A percentile compares a stretch with the other conserved stretches of the same genome.
phyloP scores from a whole-genome alignment of 495 filamentous ascomycete species.

The Aspergillus wentii region DNA sequence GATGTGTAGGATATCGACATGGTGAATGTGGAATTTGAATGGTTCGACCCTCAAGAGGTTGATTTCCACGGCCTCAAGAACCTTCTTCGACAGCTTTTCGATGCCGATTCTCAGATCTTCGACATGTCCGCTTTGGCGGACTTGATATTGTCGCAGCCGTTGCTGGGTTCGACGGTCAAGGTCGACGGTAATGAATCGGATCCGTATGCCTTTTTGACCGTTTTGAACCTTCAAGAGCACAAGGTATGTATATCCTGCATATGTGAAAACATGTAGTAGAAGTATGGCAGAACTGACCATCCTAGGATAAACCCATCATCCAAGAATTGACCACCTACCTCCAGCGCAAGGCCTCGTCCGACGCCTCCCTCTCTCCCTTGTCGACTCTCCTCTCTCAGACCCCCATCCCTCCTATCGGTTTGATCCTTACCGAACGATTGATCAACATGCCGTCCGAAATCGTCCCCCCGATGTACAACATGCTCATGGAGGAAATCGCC shows the following conservation, averaged over 20 bases:
- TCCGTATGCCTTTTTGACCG: conserved; percentile 90
- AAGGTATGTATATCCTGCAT: conserved; percentile 43
- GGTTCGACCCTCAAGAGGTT: conserved; percentile 89
- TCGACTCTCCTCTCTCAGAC: conserved; percentile 49
- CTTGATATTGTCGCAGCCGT: conserved; percentile 81
- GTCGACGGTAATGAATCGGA: conserved; percentile 91
- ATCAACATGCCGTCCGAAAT: conserved; percentile 94
- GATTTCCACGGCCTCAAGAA: conserved; percentile 95
- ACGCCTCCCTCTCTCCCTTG: conserved; percentile 49
- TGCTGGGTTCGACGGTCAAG: conserved; percentile 92
- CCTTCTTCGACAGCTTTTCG: conserved; percentile 89
- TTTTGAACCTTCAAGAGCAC: conserved; percentile 81
- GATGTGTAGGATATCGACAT: conserved; percentile 70
- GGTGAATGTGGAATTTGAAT: conserved; percentile 96
- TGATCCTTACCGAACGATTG: conserved; percentile 84
- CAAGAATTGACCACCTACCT: conserved; percentile 70
- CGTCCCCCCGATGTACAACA: conserved; percentile 91
- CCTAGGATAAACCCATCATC: conserved; percentile 64
- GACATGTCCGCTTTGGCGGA: conserved; percentile 83
- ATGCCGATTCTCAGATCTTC: conserved; percentile 77
- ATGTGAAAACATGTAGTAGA: too few relatives aligned
- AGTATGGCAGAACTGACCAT: too few relatives aligned
- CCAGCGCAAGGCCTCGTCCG: conserved; percentile 48
- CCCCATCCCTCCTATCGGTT: conserved; percentile 58
- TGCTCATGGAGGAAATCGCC: conserved; percentile 88